These are phyloP conservation scores for Fusarium transvaalense DNA, from an alignment of 2,329 filamentous ascomycete species.

Conservation along the genomic window DNA sequence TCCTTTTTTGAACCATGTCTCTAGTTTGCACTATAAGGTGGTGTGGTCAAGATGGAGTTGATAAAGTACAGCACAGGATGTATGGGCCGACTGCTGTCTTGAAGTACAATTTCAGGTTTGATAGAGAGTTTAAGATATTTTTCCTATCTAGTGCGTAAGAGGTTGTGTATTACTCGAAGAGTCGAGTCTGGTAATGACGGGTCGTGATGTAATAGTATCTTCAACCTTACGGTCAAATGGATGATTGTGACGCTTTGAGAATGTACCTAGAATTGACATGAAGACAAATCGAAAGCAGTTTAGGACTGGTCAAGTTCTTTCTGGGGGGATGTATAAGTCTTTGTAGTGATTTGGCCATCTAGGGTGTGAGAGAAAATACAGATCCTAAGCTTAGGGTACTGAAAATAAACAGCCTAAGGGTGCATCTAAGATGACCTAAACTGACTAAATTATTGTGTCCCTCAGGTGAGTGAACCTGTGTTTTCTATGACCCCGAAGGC, in stretches of 20 bases:
- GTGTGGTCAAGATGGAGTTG: background rate
- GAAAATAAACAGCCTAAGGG: too few relatives aligned
- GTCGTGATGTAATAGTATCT: background rate
- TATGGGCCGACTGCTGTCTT: background rate
- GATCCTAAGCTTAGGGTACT: too few relatives aligned
- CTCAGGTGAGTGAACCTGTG: too few relatives aligned
- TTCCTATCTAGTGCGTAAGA: too few relatives aligned
- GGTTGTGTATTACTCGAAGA: background rate
- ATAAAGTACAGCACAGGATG: background rate
- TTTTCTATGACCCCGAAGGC: too few relatives aligned
- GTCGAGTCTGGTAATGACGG: background rate
- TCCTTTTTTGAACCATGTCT: background rate
- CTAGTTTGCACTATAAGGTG: background rate
- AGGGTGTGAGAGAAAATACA: too few relatives aligned
- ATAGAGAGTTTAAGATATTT: too few relatives aligned
- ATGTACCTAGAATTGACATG: background rate
- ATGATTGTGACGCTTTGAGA: background rate
- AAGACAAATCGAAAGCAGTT: background rate
- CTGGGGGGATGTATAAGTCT: background rate
- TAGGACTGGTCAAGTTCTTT: background rate
- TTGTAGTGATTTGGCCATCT: too few relatives aligned
- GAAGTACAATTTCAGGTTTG: too few relatives aligned
- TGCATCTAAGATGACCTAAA: too few relatives aligned
- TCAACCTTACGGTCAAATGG: background rate
- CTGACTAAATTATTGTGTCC: too few relatives aligned